Evolutionary conservation across 805 yeast genomes (phyloP).

Genomic region (Dipodascus geniculatus): DNA sequence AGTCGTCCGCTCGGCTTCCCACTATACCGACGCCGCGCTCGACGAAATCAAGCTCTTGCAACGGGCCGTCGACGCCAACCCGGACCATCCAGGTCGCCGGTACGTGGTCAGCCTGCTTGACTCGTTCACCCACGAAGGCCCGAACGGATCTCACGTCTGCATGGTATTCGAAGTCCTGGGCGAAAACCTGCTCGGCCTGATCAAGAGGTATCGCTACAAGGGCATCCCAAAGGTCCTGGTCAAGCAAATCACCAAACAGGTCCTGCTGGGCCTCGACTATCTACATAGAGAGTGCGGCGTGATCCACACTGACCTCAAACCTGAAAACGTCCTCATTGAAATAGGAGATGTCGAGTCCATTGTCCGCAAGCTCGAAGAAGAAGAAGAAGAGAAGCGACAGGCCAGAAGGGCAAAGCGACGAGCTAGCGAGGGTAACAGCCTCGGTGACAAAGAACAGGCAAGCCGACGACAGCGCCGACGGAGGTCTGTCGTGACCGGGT

Average conservation of each 20-base stretch:
- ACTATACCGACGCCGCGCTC: conserved; percentile 85
- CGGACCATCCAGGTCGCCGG: conserved; percentile 66
- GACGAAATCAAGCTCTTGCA: conserved; percentile 82
- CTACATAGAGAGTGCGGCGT: conserved; percentile 64
- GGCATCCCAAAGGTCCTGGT: conserved; percentile 72
- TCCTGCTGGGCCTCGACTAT: conserved; percentile 60
- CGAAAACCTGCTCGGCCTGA: conserved; percentile 78
- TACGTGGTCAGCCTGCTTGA: conserved; percentile 75
- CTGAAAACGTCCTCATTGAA: conserved; percentile 66
- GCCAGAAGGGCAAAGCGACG: conserved; percentile 3
- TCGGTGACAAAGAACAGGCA: conserved; percentile 3
- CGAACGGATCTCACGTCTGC: conserved; percentile 85
- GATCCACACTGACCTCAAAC: conserved; percentile 63
- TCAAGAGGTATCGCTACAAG: conserved; percentile 62
- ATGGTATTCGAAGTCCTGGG: conserved; percentile 98
- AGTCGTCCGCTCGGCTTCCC: conserved; percentile 81
- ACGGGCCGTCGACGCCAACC: conserved; percentile 46
- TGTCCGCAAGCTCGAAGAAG: conserved; percentile 53
- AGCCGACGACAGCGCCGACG: conserved; percentile 50
- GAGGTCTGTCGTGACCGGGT: conserved; percentile 72
- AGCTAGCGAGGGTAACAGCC: background rate
- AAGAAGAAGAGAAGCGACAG: conserved; percentile 24
- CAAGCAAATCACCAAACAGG: conserved; percentile 74
- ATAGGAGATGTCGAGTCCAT: conserved; percentile 76
- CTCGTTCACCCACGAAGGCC: conserved; percentile 76